These are phyloP conservation scores for Tolypocladium sp. DNA, from an alignment of 2,329 filamentous ascomycete genomes.

Conservation along the genomic window DNA sequence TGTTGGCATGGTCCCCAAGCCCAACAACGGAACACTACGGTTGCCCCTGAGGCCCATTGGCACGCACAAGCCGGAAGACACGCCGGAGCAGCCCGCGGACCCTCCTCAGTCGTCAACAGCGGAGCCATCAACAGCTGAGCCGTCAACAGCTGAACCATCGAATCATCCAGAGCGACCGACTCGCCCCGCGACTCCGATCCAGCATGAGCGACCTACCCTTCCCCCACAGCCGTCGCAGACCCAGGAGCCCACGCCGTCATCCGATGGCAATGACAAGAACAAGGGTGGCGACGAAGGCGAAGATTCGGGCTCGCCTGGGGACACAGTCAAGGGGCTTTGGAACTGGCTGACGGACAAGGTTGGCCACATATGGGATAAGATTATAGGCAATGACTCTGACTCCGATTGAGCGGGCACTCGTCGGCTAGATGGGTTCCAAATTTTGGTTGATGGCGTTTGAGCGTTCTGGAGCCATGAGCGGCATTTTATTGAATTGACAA, in stretches of 20 bases:
- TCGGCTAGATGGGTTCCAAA: not conserved
- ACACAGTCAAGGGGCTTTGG: conserved; percentile 32
- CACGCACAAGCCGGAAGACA: conserved; percentile 44
- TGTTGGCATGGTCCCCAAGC: conserved; percentile 59
- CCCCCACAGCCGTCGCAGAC: conserved; percentile 6
- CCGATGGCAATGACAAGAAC: conserved; percentile 3
- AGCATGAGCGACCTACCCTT: not conserved
- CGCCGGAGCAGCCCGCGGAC: conserved; percentile 42
- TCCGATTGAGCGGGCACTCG: not conserved
- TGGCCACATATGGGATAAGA: conserved; percentile 34
- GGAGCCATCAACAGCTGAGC: not conserved
- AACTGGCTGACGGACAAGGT: conserved; percentile 43
- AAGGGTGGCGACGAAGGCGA: conserved; percentile 9
- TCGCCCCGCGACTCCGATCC: not conserved
- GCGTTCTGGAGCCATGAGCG: not conserved
- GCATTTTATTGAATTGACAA: not conserved
- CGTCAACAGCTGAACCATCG: not conserved
- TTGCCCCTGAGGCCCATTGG: conserved; percentile 59
- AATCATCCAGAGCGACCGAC: conserved; percentile 9
- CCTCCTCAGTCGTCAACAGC: conserved; percentile 24
- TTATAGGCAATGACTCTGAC: conserved; percentile 17
- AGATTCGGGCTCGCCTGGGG: conserved; percentile 14
- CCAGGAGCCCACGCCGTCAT: not conserved
- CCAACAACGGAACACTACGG: conserved; percentile 82
- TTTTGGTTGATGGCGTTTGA: not conserved